Evolutionary conservation across 2,329 filamentous ascomycete species (phyloP).

Genomic region (Talaromyces sp.): DNA sequence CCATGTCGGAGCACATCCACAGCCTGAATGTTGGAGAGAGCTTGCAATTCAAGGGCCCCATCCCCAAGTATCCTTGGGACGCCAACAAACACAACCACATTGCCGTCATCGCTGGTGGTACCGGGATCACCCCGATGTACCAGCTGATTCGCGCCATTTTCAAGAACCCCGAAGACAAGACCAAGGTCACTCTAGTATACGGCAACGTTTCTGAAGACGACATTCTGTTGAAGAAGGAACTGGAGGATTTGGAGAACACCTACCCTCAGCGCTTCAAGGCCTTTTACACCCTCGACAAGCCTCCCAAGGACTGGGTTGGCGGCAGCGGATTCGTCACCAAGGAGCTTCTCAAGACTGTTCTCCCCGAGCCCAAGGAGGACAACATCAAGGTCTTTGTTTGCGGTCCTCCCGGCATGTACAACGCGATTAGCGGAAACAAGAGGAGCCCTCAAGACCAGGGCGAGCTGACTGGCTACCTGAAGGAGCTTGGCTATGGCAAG

Average conservation of each 20-base stretch:
- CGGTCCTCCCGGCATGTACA: conserved; percentile 88
- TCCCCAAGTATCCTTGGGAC: conserved; percentile 87
- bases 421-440: conserved; percentile 84
- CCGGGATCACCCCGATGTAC: conserved; percentile 97
- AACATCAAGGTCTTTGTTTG: conserved; percentile 98
- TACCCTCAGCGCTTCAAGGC: conserved; percentile 92
- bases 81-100: conserved; percentile 87
- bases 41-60: conserved; percentile 88
- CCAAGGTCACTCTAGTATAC: conserved; percentile 92
- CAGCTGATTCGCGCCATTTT: conserved; percentile 89
- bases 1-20: conserved; percentile 89
- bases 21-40: conserved; percentile 72
- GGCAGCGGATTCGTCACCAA: conserved; percentile 78
- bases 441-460: conserved; percentile 90
- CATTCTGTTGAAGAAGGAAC: conserved; percentile 82
- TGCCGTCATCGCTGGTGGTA: conserved; percentile 73
- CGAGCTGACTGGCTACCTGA: conserved; percentile 73
- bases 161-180: conserved; percentile 93
- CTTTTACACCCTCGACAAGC: conserved; percentile 89
- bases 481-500: conserved; percentile 76
- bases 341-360: conserved; percentile 88
- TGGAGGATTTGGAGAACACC: conserved; percentile 82
- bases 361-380: conserved; percentile 83
- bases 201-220: conserved; percentile 87
- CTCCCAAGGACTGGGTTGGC: conserved; percentile 68